Percentiles rank a stretch among this genome's conserved stretches.
These are phyloP conservation scores for Liquidambar formosana DNA, from an alignment of 164 flowering plant genomes.

Conservation along the genomic window DNA sequence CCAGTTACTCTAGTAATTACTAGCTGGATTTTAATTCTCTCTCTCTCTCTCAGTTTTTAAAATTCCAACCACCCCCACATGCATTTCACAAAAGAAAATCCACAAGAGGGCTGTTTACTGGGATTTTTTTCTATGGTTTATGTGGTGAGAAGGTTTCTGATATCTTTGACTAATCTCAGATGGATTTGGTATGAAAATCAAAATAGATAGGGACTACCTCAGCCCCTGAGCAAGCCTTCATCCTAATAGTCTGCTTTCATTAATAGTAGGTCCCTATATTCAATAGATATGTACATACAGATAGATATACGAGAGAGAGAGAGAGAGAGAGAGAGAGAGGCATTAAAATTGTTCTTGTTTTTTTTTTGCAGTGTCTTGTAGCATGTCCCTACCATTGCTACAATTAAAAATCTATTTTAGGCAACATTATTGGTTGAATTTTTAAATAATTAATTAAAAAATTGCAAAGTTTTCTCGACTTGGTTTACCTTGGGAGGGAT, in stretches of 20 bases:
- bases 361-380: neutral
- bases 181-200: slow-evolving; percentile 23
- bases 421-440: neutral
- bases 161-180: slow-evolving; percentile 23
- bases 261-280: neutral
- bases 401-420: neutral
- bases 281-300: too few relatives aligned
- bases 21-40: slow-evolving; percentile 11
- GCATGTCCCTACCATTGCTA: slow-evolving; percentile 14
- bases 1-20: neutral
- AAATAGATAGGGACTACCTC: neutral
- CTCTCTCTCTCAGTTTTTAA: neutral
- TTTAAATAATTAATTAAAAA: neutral
- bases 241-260: neutral
- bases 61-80: slow-evolving; percentile 34
- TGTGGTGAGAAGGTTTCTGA: slow-evolving; percentile 6
- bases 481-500: neutral
- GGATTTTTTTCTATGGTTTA: neutral
- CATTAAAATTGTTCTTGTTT: slow-evolving; percentile 1
- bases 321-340: slow-evolving; percentile 1
- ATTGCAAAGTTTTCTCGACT: slow-evolving; percentile 6
- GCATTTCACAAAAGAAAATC: slow-evolving; percentile 18
- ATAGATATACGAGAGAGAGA: too few relatives aligned
- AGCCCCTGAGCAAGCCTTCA: slow-evolving; percentile 6
- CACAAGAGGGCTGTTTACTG: neutral